Base-by-base conservation (phyloP, 148 eudicot genomes). In the Limonium bicolor region DNA sequence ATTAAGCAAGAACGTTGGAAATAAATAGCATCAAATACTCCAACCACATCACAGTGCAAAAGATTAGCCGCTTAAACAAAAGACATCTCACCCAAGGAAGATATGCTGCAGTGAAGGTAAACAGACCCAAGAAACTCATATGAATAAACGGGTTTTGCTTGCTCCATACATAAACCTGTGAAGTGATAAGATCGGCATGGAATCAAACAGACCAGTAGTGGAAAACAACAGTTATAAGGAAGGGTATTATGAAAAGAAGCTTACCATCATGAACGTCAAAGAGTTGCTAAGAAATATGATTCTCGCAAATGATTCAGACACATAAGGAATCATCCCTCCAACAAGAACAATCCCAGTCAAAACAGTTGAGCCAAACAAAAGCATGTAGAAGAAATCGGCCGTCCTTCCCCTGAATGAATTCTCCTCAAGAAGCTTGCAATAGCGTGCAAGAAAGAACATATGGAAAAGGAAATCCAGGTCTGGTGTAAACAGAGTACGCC, bases 371-470 rank as follows among this genome's bases (percentile, higher is more conserved):
- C 96, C 96, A 57, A 86, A 82, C 38, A 86, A 60, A 48, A 86
- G 76, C 96, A 86, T 86, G 46, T 81, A 86, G 48, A 86, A 82
- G 76, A 86, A 86, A 73, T 86, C 96, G 4, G 96, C 96, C 3
- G 96, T 81, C 61, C 94, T 78, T 52, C 94, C 84, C 46, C 96
- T 61, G 56, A 86, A 86, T 17, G 96, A 78, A 44, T 86, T 82
- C 55, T 86, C 96, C 58, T 86, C 96, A 36, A 86, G 94, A 70
- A 86, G 96, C 62, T 82, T 86, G 68, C 96, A 86, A 72, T 82
- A 86, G 17, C 94, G 84, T 37, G 87, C 93, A 7, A 86, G 84
- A 59, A 86, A 86, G 70, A 86, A 86, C 96, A 86, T 86, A 76
- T 82, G 96, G 55, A 86, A 86, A 51, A 86, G 73, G 55, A 86